Base-by-base conservation (phyloP, 306 rosid species). In the Carpinus fangiana region DNA sequence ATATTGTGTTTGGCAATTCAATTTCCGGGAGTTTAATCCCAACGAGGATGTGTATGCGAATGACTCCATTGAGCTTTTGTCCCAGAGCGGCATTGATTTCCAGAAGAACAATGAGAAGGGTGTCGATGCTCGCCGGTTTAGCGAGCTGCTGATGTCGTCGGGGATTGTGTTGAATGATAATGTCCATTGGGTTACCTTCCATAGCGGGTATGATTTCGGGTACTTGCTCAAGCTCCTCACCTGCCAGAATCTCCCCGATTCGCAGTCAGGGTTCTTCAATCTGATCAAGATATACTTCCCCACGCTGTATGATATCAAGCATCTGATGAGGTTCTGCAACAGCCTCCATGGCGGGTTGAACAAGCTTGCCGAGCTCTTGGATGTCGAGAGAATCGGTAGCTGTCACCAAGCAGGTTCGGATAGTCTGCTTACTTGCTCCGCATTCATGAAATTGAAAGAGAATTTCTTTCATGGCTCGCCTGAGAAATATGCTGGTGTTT, bases 381-480 rank as follows among this genome's bases (percentile, higher is more conserved):
- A 75, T 31, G 88, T 84, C 69, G 60, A 79, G 73, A 84, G 90
- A 74, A 38, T 87, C 13, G 90, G 90, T 10, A 73, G 46, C 6
- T 59, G 76, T 72, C 90, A 86, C 77, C 89, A 80, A 83, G 89
- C 89, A 70, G 89, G 89, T 20, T 86, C 89, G 0, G 89, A 83
- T 87, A 87, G 90, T 73, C 81, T 87, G 73, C 84, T 87, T 51
- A 87, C 90, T 21, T 67, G 78, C 70, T 64, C 76, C 69, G 61
- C 84, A 2, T 87, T 76, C 82, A 78, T 81, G 78, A 84, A 73
- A 70, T 26, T 87, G 80, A 79, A 76, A 62, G 62, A 62, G 57
- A 11, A 3, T 43, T 71, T 65, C 71, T 78, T 85, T 51, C 53
- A 26, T 10, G 83, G 73, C 52, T 62, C 65, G 31, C 54, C 72